Evolutionary conservation across 2,329 filamentous ascomycete genomes (phyloP).

Genomic region (Nemania sp.): DNA sequence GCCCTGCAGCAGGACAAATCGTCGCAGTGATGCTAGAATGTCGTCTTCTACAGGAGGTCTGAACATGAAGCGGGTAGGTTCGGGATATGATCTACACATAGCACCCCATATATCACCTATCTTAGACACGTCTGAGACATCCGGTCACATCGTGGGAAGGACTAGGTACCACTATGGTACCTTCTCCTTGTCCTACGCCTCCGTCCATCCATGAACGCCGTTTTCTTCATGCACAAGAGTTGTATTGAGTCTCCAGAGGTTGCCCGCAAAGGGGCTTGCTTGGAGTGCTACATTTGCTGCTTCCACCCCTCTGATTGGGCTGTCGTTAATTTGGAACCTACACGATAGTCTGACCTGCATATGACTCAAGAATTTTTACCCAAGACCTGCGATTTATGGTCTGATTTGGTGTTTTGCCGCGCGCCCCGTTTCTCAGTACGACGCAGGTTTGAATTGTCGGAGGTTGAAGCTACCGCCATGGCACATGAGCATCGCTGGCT

Average conservation of each 20-base stretch:
- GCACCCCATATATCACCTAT: not conserved
- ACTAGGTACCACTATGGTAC: not conserved
- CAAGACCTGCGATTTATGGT: not conserved
- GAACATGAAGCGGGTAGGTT: slow-evolving; percentile 6
- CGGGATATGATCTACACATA: slow-evolving; percentile 6
- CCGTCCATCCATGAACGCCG: not conserved
- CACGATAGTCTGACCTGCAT: not conserved
- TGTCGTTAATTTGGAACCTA: not conserved
- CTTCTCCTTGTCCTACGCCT: not conserved
- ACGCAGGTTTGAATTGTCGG: not conserved
- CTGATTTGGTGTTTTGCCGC: not conserved
- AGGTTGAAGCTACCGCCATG: not conserved
- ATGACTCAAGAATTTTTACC: not conserved
- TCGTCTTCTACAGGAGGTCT: not conserved
- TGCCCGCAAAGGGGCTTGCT: not conserved
- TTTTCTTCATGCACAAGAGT: slow-evolving; percentile 3
- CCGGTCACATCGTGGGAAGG: slow-evolving; percentile 12
- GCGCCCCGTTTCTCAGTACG: not conserved
- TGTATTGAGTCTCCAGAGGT: not conserved
- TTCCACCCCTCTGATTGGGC: not conserved
- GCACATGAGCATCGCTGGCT: not conserved
- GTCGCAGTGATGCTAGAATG: not conserved
- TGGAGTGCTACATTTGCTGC: not conserved
- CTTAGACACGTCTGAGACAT: not conserved
- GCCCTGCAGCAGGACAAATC: not conserved